A percentile compares a stretch with the other conserved stretches of the same genome.
Evolutionary conservation across 805 yeast species (phyloP).

Genomic region (Yarrowia deformans): DNA sequence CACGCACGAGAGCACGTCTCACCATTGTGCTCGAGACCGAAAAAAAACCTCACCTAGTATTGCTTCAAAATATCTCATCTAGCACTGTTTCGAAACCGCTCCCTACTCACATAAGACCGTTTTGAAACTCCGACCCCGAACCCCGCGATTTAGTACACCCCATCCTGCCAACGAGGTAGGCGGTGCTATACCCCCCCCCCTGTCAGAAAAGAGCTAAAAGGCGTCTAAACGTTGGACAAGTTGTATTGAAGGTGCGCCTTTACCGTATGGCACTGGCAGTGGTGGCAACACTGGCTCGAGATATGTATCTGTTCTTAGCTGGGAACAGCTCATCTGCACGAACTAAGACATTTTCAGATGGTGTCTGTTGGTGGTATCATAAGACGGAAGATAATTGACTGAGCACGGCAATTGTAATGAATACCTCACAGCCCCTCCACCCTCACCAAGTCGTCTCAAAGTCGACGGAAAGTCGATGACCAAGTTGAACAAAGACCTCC

Average conservation of each 20-base stretch:
- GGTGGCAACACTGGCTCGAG: too few species aligned
- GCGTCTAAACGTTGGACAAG: not conserved
- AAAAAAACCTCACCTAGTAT: not conserved
- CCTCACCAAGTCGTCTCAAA: not conserved
- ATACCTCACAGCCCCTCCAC: too few species aligned
- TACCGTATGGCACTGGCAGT: too few species aligned
- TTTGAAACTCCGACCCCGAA: slow-evolving; percentile 16
- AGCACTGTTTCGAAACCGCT: not conserved
- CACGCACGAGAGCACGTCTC: not conserved
- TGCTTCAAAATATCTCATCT: not conserved
- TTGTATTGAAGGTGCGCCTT: too few species aligned
- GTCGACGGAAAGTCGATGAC: not conserved
- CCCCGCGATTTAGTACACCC: slow-evolving; percentile 1
- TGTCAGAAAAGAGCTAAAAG: not conserved
- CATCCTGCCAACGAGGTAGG: not conserved
- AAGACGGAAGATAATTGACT: too few species aligned
- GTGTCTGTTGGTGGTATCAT: too few species aligned
- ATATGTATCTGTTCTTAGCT: too few species aligned
- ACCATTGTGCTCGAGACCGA: not conserved
- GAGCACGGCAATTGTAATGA: too few species aligned
- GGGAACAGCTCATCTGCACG: too few species aligned
- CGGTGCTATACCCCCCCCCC: not conserved
- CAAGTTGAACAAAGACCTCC: not conserved
- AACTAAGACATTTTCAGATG: too few species aligned
- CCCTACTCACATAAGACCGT: not conserved